Conservation (phyloP, 2,329 filamentous ascomycete species). For the Furcasterigmium sp. region DNA sequence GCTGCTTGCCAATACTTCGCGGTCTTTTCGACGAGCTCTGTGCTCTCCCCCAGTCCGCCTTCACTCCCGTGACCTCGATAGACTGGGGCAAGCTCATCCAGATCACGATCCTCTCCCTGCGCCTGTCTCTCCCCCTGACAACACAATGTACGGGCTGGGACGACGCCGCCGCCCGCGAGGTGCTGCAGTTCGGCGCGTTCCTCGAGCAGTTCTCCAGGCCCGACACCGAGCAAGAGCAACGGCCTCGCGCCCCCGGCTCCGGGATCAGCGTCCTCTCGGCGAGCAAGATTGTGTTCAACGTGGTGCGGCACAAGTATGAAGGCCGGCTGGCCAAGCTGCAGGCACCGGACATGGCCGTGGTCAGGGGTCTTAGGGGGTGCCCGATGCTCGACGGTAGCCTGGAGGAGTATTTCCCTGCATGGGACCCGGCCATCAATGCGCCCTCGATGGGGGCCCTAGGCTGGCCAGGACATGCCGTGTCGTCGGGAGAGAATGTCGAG, state of each 20-base stretch:
- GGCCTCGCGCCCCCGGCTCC: conserved; percentile 9
- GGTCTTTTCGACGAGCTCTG: conserved; percentile 26
- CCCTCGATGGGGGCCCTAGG: conserved; percentile 6
- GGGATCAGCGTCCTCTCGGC: conserved; percentile 38
- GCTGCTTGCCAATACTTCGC: conserved; percentile 19
- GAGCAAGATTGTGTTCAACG: conserved; percentile 37
- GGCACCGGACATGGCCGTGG: conserved; percentile 12
- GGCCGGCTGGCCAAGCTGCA: conserved; percentile 29
- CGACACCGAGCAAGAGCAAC: conserved; percentile 16
- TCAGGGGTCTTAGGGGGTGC: conserved; percentile 25
- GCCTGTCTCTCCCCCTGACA: conserved; percentile 39
- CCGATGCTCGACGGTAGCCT: conserved; percentile 48
- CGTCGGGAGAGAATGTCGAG: too few relatives aligned
- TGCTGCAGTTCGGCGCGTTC: conserved; percentile 33
- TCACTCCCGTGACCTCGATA: conserved; percentile 30
- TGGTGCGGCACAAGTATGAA: conserved; percentile 41
- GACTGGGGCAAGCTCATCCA: conserved; percentile 39
- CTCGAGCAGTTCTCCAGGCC: conserved; percentile 28
- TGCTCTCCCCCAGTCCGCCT: conserved; percentile 20
- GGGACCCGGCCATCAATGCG: conserved; percentile 31
- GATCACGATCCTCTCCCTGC: conserved; percentile 35
- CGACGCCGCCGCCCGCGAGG: conserved; percentile 29
- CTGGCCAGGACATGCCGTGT: background rate
- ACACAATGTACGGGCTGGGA: conserved; percentile 27
- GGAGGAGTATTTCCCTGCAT: conserved; percentile 37